phyloP scores from a whole-genome alignment of 2,329 filamentous ascomycete species.

The Scortechinia acanthostroma region DNA sequence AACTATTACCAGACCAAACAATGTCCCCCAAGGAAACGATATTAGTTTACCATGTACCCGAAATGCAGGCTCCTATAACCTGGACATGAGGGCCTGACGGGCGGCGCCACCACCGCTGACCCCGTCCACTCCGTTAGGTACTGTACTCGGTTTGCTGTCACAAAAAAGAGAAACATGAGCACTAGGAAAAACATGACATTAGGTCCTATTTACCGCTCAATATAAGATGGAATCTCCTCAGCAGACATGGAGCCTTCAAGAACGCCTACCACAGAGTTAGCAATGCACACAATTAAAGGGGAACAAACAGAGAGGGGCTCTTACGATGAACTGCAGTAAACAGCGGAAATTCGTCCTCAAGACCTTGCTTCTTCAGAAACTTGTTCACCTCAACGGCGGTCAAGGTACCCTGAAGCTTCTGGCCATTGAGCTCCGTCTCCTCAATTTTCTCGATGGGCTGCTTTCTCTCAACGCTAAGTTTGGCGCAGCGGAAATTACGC shows the following conservation, averaged over 20 bases:
- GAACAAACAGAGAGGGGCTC: neutral
- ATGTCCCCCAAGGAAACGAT: too few species aligned
- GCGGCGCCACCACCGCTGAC: too few species aligned
- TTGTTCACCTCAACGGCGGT: slow-evolving; percentile 87
- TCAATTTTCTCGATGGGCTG: slow-evolving; percentile 82
- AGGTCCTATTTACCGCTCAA: slow-evolving; percentile 3
- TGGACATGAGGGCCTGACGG: too few species aligned
- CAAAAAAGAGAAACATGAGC: neutral
- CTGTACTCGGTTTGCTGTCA: neutral
- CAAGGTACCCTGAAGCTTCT: slow-evolving; percentile 89
- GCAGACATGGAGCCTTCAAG: neutral
- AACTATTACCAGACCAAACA: too few species aligned
- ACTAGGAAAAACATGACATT: neutral
- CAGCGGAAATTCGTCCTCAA: slow-evolving; percentile 80
- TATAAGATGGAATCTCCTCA: neutral
- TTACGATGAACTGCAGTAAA: slow-evolving; percentile 81
- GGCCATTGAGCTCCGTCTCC: slow-evolving; percentile 82
- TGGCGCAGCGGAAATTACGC: slow-evolving; percentile 89
- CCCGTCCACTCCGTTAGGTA: neutral
- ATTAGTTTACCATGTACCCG: too few species aligned
- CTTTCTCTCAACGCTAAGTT: slow-evolving; percentile 74
- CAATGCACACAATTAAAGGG: neutral
- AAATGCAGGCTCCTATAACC: too few species aligned
- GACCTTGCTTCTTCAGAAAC: slow-evolving; percentile 73
- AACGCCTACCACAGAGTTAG: neutral